Conservation (phyloP, 2,329 filamentous ascomycete species). For the Esteya vermicola region DNA sequence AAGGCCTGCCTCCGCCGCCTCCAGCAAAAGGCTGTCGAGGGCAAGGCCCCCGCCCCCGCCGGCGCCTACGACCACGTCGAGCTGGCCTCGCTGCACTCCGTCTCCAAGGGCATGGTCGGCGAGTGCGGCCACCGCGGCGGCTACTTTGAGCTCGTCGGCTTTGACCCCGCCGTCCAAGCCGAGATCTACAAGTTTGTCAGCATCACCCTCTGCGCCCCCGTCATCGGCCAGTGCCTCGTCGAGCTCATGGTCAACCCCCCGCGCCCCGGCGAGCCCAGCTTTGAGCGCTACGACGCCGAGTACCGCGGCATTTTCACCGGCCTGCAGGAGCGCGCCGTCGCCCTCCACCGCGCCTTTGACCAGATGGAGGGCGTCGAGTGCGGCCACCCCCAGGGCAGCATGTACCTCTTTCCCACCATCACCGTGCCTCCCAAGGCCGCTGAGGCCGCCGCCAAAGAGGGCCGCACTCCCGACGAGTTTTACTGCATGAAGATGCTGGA, state of each 20-base stretch:
- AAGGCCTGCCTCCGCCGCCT: slow-evolving; percentile 74
- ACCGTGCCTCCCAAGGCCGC: slow-evolving; percentile 61
- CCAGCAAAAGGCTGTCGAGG: slow-evolving; percentile 64
- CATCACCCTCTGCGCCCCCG: slow-evolving; percentile 91
- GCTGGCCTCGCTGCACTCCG: slow-evolving; percentile 80
- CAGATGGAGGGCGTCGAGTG: slow-evolving; percentile 95
- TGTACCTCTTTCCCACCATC: slow-evolving; percentile 99
- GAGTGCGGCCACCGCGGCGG: slow-evolving; percentile 96
- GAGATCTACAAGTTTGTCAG: slow-evolving; percentile 98
- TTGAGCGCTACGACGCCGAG: slow-evolving; percentile 70
- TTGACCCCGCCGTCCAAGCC: slow-evolving; percentile 70
- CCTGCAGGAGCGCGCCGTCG: slow-evolving; percentile 64
- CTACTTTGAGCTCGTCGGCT: slow-evolving; percentile 91
- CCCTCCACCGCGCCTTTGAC: slow-evolving; percentile 79
- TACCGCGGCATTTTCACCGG: slow-evolving; percentile 71
- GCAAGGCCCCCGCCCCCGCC: slow-evolving; percentile 37
- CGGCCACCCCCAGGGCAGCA: slow-evolving; percentile 78
- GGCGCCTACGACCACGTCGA: slow-evolving; percentile 75
- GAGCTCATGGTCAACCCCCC: slow-evolving; percentile 98
- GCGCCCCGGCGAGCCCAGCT: slow-evolving; percentile 65
- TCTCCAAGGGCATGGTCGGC: slow-evolving; percentile 97
- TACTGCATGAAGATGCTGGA: slow-evolving; percentile 87
- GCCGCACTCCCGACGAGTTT: slow-evolving; percentile 74
- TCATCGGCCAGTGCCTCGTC: slow-evolving; percentile 89
- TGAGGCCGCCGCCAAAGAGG: slow-evolving; percentile 60